A percentile compares a stretch with the other conserved stretches of the same genome.
These are phyloP conservation scores for Phialophora verrucosa DNA, from an alignment of 2,329 filamentous ascomycete genomes.

Conservation along the genomic window DNA sequence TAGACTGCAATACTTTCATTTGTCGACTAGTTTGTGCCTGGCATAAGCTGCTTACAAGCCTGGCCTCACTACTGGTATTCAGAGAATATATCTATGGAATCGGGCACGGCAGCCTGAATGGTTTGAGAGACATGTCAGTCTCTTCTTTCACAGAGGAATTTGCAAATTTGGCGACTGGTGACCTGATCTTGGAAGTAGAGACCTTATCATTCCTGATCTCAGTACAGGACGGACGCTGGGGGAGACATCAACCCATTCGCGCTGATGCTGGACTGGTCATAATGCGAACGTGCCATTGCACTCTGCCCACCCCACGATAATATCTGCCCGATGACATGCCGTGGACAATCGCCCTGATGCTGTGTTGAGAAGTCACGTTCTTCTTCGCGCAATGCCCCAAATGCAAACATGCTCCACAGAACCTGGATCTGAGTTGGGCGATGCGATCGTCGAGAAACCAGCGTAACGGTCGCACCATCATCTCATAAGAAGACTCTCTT, in stretches of 20 bases:
- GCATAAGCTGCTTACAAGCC: constrained; percentile 16
- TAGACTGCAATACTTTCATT: constrained; percentile 10
- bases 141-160: background rate
- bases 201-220: background rate
- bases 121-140: background rate
- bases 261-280: background rate
- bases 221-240: background rate
- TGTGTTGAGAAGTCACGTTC: background rate
- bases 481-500: constrained; percentile 71
- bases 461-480: background rate
- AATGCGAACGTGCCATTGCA: background rate
- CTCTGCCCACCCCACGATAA: background rate
- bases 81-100: background rate
- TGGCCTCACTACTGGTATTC: background rate
- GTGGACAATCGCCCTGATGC: background rate
- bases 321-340: background rate
- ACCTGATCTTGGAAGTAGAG: background rate
- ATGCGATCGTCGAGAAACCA: background rate
- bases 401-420: background rate
- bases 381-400: background rate
- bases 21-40: constrained; percentile 18
- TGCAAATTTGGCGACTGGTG: background rate
- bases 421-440: background rate
- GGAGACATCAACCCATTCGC: background rate
- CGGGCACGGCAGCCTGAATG: background rate